phyloP scores from a whole-genome alignment of 257 asterid genomes.

The Solanum pinnatisectum region DNA sequence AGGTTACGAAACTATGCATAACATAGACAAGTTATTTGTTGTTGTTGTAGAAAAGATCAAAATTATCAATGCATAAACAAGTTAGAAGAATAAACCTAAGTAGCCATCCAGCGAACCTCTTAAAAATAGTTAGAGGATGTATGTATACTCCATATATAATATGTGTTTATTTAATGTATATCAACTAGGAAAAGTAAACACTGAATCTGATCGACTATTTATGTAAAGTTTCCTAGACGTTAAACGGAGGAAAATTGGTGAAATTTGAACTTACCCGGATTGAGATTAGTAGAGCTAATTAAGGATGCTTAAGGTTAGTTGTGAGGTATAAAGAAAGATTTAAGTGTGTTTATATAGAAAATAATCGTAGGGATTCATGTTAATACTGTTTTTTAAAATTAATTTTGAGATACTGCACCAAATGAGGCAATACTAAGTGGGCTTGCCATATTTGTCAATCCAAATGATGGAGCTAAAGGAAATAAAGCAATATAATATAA shows the following conservation, averaged over 20 bases:
- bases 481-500: neutral
- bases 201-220: neutral
- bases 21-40: neutral
- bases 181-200: neutral
- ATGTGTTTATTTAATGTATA: neutral
- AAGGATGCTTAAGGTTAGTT: neutral
- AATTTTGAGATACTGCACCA: neutral
- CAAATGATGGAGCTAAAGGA: neutral
- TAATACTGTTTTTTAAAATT: neutral
- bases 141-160: too few relatives aligned
- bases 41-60: neutral
- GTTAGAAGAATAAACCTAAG: neutral
- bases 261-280: neutral
- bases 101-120: neutral
- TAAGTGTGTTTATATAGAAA: neutral
- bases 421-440: neutral
- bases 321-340: neutral
- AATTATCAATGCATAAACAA: neutral
- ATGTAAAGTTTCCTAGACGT: too few relatives aligned
- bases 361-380: neutral
- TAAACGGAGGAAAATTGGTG: neutral
- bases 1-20: neutral
- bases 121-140: neutral
- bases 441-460: neutral
- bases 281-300: neutral